phyloP scores from a whole-genome alignment of 208 protist genomes.

The Leishmania aethiopica region DNA sequence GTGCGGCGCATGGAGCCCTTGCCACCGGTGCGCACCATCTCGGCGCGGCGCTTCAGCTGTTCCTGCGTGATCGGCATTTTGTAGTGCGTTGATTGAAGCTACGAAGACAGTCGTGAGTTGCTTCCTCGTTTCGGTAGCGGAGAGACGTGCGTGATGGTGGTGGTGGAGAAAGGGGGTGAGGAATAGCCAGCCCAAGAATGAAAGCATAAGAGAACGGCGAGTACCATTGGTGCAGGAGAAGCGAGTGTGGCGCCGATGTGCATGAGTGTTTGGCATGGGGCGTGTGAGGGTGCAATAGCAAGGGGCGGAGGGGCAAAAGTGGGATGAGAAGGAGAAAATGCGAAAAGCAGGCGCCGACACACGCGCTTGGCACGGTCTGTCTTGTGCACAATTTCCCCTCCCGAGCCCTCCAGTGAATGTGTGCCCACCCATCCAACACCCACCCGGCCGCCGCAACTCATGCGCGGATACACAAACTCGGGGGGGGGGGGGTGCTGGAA shows the following conservation, averaged over 20 bases:
- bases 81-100: conserved; percentile 4
- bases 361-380: background rate
- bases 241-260: background rate
- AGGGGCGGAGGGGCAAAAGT: background rate
- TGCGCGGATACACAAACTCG: background rate
- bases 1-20: conserved; percentile 94
- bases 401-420: background rate
- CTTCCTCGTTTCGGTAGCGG: background rate
- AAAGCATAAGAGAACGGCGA: background rate
- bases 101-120: background rate
- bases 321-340: background rate
- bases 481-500: background rate
- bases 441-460: background rate
- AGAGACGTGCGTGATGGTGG: background rate
- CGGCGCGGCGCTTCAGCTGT: conserved; percentile 84
- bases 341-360: background rate
- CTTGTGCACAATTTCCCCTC: background rate
- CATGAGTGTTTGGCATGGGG: background rate
- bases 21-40: conserved; percentile 95
- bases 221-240: background rate
- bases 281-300: background rate
- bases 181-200: background rate
- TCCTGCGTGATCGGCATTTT: conserved; percentile 87
- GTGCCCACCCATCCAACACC: background rate
- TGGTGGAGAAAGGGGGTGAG: too few relatives aligned